These are phyloP conservation scores for Suillus variegatus DNA, from an alignment of 768 basidiomycete species.

Conservation along the genomic window DNA sequence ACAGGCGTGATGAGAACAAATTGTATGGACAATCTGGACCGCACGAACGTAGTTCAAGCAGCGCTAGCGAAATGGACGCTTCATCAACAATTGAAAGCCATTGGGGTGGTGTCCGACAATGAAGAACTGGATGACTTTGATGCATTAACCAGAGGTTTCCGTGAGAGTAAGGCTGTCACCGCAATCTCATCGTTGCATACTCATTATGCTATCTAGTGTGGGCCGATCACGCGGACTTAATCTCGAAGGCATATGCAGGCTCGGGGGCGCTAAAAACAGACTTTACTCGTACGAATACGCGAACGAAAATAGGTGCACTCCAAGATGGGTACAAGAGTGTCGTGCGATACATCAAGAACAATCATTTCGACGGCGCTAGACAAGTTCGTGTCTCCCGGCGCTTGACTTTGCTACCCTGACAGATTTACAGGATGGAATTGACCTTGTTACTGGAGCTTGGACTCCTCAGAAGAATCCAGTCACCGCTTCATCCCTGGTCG, in stretches of 20 bases:
- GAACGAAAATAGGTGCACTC: constrained; percentile 76
- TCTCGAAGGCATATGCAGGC: constrained; percentile 90
- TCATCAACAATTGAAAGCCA: constrained; percentile 69
- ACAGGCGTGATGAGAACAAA: constrained; percentile 86
- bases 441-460: constrained; percentile 92
- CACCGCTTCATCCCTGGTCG: constrained; percentile 67
- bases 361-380: constrained; percentile 92
- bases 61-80: constrained; percentile 86
- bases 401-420: not conserved
- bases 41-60: constrained; percentile 96
- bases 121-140: constrained; percentile 84
- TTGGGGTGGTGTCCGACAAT: constrained; percentile 70
- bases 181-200: constrained; percentile 6
- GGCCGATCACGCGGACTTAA: constrained; percentile 94
- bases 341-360: constrained; percentile 91
- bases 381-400: constrained; percentile 50
- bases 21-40: constrained; percentile 96
- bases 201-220: constrained; percentile 63
- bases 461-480: constrained; percentile 75
- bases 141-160: constrained; percentile 77
- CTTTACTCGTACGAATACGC: constrained; percentile 90
- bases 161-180: constrained; percentile 67
- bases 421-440: constrained; percentile 83
- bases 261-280: constrained; percentile 97
- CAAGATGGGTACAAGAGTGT: constrained; percentile 87